These are phyloP conservation scores for Tricholoma saponaceum DNA, from an alignment of 768 basidiomycete species.

Conservation along the genomic window DNA sequence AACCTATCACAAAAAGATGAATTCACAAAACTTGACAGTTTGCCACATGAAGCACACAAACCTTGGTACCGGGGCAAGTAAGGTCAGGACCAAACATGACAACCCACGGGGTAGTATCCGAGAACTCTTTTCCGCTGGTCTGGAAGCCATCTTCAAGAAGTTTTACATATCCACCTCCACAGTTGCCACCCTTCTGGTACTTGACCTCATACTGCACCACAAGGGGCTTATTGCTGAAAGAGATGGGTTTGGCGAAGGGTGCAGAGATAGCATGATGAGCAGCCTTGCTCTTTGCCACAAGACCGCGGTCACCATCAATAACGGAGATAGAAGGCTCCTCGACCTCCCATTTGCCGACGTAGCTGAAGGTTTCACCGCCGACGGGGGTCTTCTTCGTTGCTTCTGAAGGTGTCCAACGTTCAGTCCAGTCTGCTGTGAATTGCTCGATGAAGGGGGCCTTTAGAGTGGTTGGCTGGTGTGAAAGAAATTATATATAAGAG, in stretches of 20 bases:
- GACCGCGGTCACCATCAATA: slow-evolving; percentile 82
- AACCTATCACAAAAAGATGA: slow-evolving; percentile 43
- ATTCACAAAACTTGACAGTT: neutral
- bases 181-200: slow-evolving; percentile 98
- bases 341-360: slow-evolving; percentile 96
- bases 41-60: slow-evolving; percentile 21
- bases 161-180: slow-evolving; percentile 98
- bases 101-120: slow-evolving; percentile 90
- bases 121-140: slow-evolving; percentile 88
- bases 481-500: slow-evolving; percentile 10
- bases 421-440: slow-evolving; percentile 86
- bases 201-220: slow-evolving; percentile 99
- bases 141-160: slow-evolving; percentile 93
- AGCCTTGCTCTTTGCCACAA: slow-evolving; percentile 95
- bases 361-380: slow-evolving; percentile 93
- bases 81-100: slow-evolving; percentile 98
- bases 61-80: slow-evolving; percentile 91
- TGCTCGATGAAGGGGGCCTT: slow-evolving; percentile 94
- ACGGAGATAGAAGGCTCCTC: slow-evolving; percentile 79
- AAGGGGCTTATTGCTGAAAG: slow-evolving; percentile 79
- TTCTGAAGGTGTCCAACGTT: slow-evolving; percentile 94
- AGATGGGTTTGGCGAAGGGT: slow-evolving; percentile 72
- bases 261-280: slow-evolving; percentile 99
- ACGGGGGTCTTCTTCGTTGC: slow-evolving; percentile 98
- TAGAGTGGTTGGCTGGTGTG: slow-evolving; percentile 63